Base-by-base conservation (phyloP, 257 asterid genomes). In the Datura wrightii region DNA sequence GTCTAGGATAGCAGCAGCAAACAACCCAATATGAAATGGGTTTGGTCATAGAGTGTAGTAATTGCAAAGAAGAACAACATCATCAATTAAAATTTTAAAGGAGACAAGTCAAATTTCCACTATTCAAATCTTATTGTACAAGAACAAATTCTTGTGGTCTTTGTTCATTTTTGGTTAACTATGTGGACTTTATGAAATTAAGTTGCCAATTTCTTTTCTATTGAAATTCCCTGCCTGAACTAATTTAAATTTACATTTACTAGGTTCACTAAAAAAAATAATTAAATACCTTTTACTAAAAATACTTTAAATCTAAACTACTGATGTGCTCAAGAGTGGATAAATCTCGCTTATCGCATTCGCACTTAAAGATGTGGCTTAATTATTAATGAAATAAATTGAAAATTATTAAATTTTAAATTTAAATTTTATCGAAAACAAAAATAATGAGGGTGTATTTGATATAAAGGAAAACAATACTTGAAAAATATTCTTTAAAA, bases 331-430 rank as follows among this genome's bases (percentile, higher is more conserved):
- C 24, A 10, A 24, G 6, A 19, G 39, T 39, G 41, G 8, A 1
- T 24, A 8, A 24, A 24, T 62, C 4, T 3, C 0, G 16, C 10
- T 1, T 24, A 62, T 62, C 6, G 9, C 2, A 2, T 24, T 4
- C 3, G 41, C 4, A 62, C 24, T 58, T 8, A 62, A 24, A 8
- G 2, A 62, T 24, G 8, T 62, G 1, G 4, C 10, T 5, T 2
- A 62, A 10, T 19, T 39, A 24, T 62, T 16, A 62, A 62, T 24
- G 3, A 10, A 24, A 24, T 62, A 0, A 62, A 14, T 24, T 0
- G 0, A 62, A 2, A 24, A 62, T 1, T 0, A 0, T 9, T 3
- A 24, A 3, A 15, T 16, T 15, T 16, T 6, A 6, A 1, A 1
- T 56, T 56, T 0, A 56, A 7, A 42, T 42, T 46, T 24, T 24